Evolutionary conservation across 345 rosid genomes (phyloP), one percentile per base, ranked within the genome.

Genomic region (Salix viminalis): DNA sequence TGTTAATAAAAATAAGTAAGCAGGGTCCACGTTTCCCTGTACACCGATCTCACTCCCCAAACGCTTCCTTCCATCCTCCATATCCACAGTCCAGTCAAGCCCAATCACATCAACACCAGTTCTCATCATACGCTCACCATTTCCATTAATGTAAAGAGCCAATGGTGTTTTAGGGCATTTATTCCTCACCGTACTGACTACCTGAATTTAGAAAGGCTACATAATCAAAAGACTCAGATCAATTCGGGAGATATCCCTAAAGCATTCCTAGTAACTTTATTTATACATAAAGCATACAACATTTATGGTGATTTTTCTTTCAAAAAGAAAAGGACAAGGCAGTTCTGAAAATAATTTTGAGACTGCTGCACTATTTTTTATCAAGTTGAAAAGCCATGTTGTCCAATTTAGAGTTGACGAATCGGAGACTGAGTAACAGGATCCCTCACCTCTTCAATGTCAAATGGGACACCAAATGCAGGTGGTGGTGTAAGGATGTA

Each of bases 21-120:
- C 93, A 70, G 97, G 71, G 71, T 93, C 99, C 23, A 93, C 97
- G 76, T 93, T 91, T 70, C 99, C 99, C 75, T 95, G 97, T 16
- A 95, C 90, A 67, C 92, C 84, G 75, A 93, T 86, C 26, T 68
- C 90, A 5, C 79, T 83, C 56, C 98, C 95, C 71, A 92, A 68
- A 68, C 94, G 83, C 73, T 88, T 87, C 86, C 97, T 88, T 76
- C 96, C 97, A 85, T 91, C 97, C 46, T 90, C 94, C 96, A 95
- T 89, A 83, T 91, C 99, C 56, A 95, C 92, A 46, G 96, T 93
- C 99, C 97, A 93, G 87, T 95, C 99, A 76, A 95, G 92, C 79
- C 97, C 97, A 78, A 91, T 90, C 75, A 95, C 99, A 82, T 93
- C 97, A 79, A 90, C 99, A 79, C 94, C 97, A 12, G 86, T 88